Conservation (phyloP, 768 basidiomycete genomes). For the Agaricus sinodeliciosus region DNA sequence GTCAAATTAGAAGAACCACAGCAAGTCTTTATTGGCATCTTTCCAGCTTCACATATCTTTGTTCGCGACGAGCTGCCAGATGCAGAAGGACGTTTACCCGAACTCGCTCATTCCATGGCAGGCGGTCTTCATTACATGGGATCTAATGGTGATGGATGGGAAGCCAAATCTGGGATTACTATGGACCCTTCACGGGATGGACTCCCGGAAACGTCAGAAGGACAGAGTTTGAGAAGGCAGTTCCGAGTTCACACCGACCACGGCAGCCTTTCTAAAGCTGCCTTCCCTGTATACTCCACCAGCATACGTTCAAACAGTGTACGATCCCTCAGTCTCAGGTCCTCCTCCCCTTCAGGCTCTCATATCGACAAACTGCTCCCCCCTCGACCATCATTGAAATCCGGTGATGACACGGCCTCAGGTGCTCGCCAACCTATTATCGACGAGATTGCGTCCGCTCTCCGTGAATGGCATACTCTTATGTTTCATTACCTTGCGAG, state of each 20-base stretch:
- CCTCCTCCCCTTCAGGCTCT: slow-evolving; percentile 59
- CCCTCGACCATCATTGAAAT: slow-evolving; percentile 90
- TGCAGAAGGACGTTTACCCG: slow-evolving; percentile 79
- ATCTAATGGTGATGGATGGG: slow-evolving; percentile 36
- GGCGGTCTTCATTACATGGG: slow-evolving; percentile 26
- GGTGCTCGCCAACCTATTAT: slow-evolving; percentile 85
- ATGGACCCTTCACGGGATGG: slow-evolving; percentile 62
- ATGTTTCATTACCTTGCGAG: slow-evolving; percentile 89
- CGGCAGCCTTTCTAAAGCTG: slow-evolving; percentile 64
- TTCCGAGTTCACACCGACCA: slow-evolving; percentile 75
- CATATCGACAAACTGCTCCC: slow-evolving; percentile 69
- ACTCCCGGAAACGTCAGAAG: slow-evolving; percentile 41
- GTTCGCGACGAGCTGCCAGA: slow-evolving; percentile 83
- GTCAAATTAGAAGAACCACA: slow-evolving; percentile 69
- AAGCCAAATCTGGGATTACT: slow-evolving; percentile 33
- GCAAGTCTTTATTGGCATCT: slow-evolving; percentile 91
- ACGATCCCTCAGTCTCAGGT: slow-evolving; percentile 70
- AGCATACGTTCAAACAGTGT: slow-evolving; percentile 67
- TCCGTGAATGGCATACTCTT: slow-evolving; percentile 92
- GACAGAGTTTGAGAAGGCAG: slow-evolving; percentile 41
- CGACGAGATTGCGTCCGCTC: slow-evolving; percentile 94
- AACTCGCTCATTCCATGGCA: slow-evolving; percentile 56
- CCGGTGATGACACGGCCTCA: slow-evolving; percentile 87
- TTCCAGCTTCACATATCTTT: slow-evolving; percentile 84
- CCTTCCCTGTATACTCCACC: slow-evolving; percentile 64